phyloP scores from a whole-genome alignment of 176 grass and related monocot species.

The Avena insularis region DNA sequence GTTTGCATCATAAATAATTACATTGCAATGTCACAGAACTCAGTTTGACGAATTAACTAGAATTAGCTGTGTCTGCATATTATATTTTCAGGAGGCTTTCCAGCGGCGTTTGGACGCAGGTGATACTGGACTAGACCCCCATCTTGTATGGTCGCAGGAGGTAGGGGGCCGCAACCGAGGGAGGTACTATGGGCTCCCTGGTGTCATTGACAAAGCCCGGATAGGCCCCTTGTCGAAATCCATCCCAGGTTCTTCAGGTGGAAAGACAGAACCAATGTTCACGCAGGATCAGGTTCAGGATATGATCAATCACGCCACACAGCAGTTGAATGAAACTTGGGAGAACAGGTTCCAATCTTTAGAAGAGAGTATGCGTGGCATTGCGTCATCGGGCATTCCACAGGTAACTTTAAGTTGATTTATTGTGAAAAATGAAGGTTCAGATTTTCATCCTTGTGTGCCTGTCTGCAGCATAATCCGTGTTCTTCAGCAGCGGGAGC shows the following conservation, averaged over 20 bases:
- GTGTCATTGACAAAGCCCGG: constrained; percentile 48
- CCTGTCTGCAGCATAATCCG: constrained; percentile 22
- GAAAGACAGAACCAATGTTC: constrained; percentile 33
- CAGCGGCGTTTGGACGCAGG: constrained; percentile 41
- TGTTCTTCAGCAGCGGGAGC: not conserved
- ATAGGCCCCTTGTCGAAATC: constrained; percentile 39
- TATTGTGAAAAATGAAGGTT: not conserved
- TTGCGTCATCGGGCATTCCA: not conserved
- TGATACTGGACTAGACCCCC: constrained; percentile 40
- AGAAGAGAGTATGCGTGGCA: constrained; percentile 32
- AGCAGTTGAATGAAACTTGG: constrained; percentile 49
- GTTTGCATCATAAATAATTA: constrained; percentile 16
- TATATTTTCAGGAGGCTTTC: constrained; percentile 40
- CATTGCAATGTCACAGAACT: not conserved
- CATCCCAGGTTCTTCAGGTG: constrained; percentile 7
- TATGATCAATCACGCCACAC: constrained; percentile 43
- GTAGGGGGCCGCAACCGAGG: constrained; percentile 26
- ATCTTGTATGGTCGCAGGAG: constrained; percentile 42
- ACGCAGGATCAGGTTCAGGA: constrained; percentile 43
- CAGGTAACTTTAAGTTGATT: constrained; percentile 39
- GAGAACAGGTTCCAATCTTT: constrained; percentile 46
- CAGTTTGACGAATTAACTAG: constrained; percentile 11
- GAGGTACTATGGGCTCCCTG: constrained; percentile 46
- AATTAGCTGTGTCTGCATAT: not conserved
- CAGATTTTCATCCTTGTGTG: constrained; percentile 8